Base-by-base conservation (phyloP, 345 rosid species). In the Clausena lansium region DNA sequence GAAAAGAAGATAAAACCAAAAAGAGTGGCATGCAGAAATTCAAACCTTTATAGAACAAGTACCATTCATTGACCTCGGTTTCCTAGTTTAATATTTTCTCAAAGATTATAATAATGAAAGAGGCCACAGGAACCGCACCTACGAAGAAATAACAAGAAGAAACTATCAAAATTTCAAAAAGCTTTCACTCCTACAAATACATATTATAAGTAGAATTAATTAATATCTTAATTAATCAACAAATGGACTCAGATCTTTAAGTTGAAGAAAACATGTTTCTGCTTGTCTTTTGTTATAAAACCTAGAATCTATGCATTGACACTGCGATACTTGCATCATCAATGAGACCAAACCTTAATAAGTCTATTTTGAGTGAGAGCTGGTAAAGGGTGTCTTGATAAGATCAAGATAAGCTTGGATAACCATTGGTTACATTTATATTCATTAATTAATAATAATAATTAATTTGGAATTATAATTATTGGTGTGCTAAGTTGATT, bases 101-200 rank as follows among this genome's bases (percentile, higher is more conserved):
- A 30, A 9, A 25, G 69, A 78, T 25, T 81, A 68, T 66, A 38
- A 77, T 74, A 81, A 72, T 79, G 14, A 39, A 70, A 20, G 38
- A 50, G 52, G 54, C 63, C 61, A 78, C 75, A 83, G 81, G 91
- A 92, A 87, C 88, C 90, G 75, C 77, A 86, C 79, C 86, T 84
- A 81, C 83, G 79, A 38, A 86, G 86, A 89, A 87, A 87, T 86
- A 84, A 87, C 97, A 93, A 93, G 91, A 78, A 74, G 95, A 89
- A 93, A 81, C 87, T 78, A 86, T 89, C 89, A 86, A 89, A 79
- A 67, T 70, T 84, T 75, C 62, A 63, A 83, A 87, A 91, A 88
- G 84, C 84, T 77, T 81, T 79, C 80, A 68, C 79, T 76, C 81
- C 78, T 75, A 67, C 58, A 77, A 82, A 52, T 58, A 70, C 32